Evolutionary conservation across 2,329 filamentous ascomycete genomes (phyloP).

Genomic region (Ophiostoma montium): DNA sequence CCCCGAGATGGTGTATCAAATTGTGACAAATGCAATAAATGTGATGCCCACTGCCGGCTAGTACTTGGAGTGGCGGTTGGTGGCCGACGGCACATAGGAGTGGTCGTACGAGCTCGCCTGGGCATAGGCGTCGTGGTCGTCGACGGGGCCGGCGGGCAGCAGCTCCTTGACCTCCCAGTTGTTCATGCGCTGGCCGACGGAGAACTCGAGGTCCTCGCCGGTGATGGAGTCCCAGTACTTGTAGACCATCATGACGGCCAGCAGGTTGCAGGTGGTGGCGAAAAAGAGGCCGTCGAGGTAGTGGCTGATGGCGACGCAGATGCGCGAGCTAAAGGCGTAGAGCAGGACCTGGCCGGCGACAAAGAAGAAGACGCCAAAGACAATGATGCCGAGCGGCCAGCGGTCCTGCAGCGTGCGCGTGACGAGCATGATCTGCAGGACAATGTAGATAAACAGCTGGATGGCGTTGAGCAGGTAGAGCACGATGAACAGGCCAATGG

Average conservation of each 20-base stretch:
- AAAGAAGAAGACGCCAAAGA: conserved; percentile 84
- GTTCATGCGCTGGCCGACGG: conserved; percentile 84
- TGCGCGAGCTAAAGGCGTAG: conserved; percentile 74
- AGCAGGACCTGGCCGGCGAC: conserved; percentile 82
- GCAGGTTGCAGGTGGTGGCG: conserved; percentile 80
- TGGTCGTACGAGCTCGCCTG: conserved; percentile 41
- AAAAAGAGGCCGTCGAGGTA: conserved; percentile 94
- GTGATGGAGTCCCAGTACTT: conserved; percentile 99
- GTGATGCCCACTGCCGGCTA: conserved; percentile 18
- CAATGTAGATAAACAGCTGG: conserved; percentile 70
- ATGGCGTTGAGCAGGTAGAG: conserved; percentile 84
- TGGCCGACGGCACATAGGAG: conserved; percentile 27
- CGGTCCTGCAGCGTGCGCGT: conserved; percentile 82
- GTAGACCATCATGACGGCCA: conserved; percentile 99
- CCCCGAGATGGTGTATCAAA: background rate
- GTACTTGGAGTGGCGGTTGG: conserved; percentile 33
- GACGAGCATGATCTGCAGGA: conserved; percentile 80
- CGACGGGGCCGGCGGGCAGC: conserved; percentile 40
- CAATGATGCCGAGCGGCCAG: conserved; percentile 87
- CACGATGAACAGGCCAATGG: conserved; percentile 78
- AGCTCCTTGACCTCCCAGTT: conserved; percentile 98
- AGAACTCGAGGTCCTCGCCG: conserved; percentile 95
- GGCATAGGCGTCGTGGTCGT: conserved; percentile 37
- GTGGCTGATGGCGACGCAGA: conserved; percentile 75
- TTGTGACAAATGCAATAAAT: too few species aligned